Evolutionary conservation across 768 basidiomycete species (phyloP).

Genomic region (Chlorophyllum brunneum): DNA sequence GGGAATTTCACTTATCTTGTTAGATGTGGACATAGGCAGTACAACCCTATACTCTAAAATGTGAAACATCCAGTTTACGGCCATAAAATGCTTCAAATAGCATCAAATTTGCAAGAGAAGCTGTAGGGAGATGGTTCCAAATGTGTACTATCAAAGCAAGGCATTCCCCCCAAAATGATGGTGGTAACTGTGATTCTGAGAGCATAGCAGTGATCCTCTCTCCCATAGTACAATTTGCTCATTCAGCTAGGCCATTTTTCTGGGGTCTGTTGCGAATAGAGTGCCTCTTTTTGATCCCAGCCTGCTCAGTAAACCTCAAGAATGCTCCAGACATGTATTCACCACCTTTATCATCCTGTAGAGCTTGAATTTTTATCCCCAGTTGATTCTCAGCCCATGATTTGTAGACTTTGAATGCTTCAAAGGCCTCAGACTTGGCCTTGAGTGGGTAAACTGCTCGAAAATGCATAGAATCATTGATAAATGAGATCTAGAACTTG

Average conservation of each 20-base stretch:
- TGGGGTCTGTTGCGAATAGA: slow-evolving; percentile 30
- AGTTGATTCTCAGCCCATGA: slow-evolving; percentile 27
- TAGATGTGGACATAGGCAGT: slow-evolving; percentile 33
- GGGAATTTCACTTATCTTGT: slow-evolving; percentile 27
- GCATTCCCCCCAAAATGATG: no score
- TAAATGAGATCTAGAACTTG: slow-evolving; percentile 28
- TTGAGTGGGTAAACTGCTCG: slow-evolving; percentile 19
- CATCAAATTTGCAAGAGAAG: no score
- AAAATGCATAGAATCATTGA: slow-evolving; percentile 22
- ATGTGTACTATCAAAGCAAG: no score
- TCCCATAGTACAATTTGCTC: slow-evolving; percentile 31
- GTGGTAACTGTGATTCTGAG: no score
- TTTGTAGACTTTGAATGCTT: slow-evolving; percentile 28
- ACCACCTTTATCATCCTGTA: slow-evolving; percentile 32
- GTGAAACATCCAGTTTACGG: slow-evolving; percentile 21
- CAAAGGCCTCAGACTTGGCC: slow-evolving; percentile 23
- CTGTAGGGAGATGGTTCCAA: no score
- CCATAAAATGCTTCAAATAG: no score
- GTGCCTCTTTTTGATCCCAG: no score
- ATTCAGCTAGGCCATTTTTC: slow-evolving; percentile 42
- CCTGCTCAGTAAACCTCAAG: slow-evolving; percentile 16
- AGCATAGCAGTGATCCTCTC: slow-evolving; percentile 27
- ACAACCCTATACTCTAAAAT: slow-evolving; percentile 35
- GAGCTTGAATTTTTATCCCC: slow-evolving; percentile 19
- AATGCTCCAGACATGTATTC: slow-evolving; percentile 27